phyloP scores from a whole-genome alignment of 2,329 filamentous ascomycete species.

The Aspergillus clavatus region DNA sequence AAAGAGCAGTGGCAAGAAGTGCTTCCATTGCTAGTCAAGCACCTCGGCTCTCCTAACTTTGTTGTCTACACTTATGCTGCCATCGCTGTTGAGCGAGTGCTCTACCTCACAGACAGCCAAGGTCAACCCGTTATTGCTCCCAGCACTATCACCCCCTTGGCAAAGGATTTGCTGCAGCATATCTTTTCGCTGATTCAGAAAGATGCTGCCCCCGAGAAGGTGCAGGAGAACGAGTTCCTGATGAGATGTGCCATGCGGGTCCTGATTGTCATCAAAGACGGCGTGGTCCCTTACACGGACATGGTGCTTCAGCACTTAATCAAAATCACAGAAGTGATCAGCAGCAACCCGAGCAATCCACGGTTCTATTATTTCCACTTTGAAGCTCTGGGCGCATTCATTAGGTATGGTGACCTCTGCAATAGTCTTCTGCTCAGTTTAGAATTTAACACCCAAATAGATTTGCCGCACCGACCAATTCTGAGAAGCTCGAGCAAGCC shows the following conservation, averaged over 20 bases:
- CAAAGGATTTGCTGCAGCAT: slow-evolving; percentile 82
- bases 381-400: slow-evolving; percentile 84
- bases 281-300: slow-evolving; percentile 67
- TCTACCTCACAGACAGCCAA: slow-evolving; percentile 73
- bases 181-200: slow-evolving; percentile 88
- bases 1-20: slow-evolving; percentile 88
- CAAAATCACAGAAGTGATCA: slow-evolving; percentile 85
- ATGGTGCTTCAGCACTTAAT: slow-evolving; percentile 78
- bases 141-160: slow-evolving; percentile 70
- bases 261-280: slow-evolving; percentile 86
- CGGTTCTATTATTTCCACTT: slow-evolving; percentile 99
- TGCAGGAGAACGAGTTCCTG: slow-evolving; percentile 97
- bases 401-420: slow-evolving; percentile 51
- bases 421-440: not conserved
- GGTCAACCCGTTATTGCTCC: slow-evolving; percentile 75
- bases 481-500: slow-evolving; percentile 69
- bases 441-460: slow-evolving; percentile 25
- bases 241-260: slow-evolving; percentile 99
- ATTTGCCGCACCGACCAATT: slow-evolving; percentile 64
- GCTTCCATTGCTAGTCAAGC: slow-evolving; percentile 84
- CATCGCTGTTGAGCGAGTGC: slow-evolving; percentile 88
- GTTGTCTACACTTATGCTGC: slow-evolving; percentile 97
- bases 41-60: slow-evolving; percentile 83
- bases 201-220: slow-evolving; percentile 77
- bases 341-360: slow-evolving; percentile 92